Evolutionary conservation across 495 filamentous ascomycete species (phyloP), one percentile per base, ranked within the genome.

Genomic region (Immersiella caudata): DNA sequence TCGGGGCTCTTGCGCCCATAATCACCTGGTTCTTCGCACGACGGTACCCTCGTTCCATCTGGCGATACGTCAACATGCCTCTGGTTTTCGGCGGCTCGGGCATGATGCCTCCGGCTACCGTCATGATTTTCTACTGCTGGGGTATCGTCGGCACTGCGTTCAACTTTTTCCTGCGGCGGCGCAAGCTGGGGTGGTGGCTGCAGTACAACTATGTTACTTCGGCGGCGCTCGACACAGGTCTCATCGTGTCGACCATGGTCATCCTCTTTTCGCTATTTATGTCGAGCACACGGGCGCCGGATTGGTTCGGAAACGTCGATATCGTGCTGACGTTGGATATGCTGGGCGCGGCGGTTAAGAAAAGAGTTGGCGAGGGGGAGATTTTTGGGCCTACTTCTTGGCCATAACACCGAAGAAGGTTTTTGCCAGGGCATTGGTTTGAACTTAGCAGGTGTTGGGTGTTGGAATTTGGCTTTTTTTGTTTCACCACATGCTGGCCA

Each of bases 201-300:
- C 86, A 89, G 67, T 92, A 91, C 76, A 93, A 93, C 80, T 93
- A 92, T 74, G 81, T 92, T 69, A 85, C 88, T 0, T 91, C 89
- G 22, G 90, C 90, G 0, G 90, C 86, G 3, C 79, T 94, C 66
- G 89, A 92, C 70, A 84, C 86, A 57, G 90, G 90, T 14, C 80
- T 93, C 24, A 84, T 85, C 1, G 75, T 92, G 7, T 84, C 81
- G 57, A 90, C 89, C 0, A 84, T 93, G 60, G 71, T 93, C 24
- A 90, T 93, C 61, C 91, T 93, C 82, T 83, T 92, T 61, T 81
- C 89, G 0, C 79, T 93, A 6, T 83, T 85, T 29, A 84, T 86
- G 33, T 79, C 86, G 24, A 72, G 79, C 16, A 83, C 82, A 6
- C 64, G 74, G 6, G 80, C 85, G 68, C 85, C 89, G 0, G 69